Evolutionary conservation across 805 yeast genomes (phyloP).

Genomic region (Nakazawaea pomicola): DNA sequence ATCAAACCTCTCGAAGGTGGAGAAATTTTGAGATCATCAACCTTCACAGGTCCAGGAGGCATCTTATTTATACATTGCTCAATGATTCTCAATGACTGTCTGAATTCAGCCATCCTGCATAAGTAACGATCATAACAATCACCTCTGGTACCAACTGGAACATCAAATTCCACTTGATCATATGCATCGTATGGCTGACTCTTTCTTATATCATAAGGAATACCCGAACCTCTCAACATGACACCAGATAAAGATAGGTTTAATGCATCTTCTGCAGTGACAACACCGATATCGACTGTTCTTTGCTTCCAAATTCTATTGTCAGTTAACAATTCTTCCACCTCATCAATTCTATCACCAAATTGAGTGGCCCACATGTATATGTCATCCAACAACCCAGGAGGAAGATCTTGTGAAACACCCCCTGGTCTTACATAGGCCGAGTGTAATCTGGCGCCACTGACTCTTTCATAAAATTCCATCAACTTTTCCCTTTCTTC

Average conservation of each 20-base stretch:
- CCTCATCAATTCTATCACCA: constrained; percentile 88
- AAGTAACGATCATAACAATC: constrained; percentile 90
- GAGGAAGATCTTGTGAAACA: constrained; percentile 83
- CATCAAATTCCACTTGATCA: constrained; percentile 78
- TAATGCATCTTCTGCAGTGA: constrained; percentile 83
- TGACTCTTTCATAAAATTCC: constrained; percentile 89
- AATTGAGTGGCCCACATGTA: constrained; percentile 96
- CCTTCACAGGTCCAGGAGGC: constrained; percentile 91
- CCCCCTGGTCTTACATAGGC: constrained; percentile 93
- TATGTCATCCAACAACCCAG: constrained; percentile 81
- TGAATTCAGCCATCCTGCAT: constrained; percentile 85
- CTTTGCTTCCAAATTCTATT: constrained; percentile 91
- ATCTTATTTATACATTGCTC: constrained; percentile 87
- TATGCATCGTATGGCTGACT: constrained; percentile 89
- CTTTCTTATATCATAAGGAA: constrained; percentile 82
- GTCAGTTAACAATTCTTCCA: constrained; percentile 84
- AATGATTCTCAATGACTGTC: constrained; percentile 84
- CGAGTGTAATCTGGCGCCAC: constrained; percentile 85
- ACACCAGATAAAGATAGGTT: constrained; percentile 80
- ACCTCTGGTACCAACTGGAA: constrained; percentile 83
- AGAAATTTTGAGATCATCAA: constrained; percentile 79
- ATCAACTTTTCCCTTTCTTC: constrained; percentile 90
- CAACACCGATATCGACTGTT: constrained; percentile 73
- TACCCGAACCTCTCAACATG: constrained; percentile 88
- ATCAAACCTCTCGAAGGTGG: constrained; percentile 78